Conservation (phyloP, 2,329 filamentous ascomycete species). For the Penicillium janthinellum region DNA sequence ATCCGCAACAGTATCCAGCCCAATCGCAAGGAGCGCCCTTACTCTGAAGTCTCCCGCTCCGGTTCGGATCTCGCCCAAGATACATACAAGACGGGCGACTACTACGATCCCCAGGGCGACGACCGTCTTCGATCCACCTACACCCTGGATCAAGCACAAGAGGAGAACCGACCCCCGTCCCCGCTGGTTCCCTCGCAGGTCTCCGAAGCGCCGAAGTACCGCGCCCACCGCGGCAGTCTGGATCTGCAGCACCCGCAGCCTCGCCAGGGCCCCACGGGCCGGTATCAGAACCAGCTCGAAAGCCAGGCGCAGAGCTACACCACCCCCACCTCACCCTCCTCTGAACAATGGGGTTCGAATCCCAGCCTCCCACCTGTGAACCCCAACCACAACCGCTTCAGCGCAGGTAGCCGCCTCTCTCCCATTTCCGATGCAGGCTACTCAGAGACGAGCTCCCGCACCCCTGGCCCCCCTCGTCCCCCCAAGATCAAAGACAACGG, state of each 20-base stretch:
- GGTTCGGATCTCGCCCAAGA: conserved; percentile 73
- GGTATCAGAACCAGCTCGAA: conserved; percentile 64
- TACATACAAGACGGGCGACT: conserved; percentile 51
- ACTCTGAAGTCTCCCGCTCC: conserved; percentile 70
- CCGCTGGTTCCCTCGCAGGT: conserved; percentile 63
- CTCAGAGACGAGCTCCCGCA: conserved; percentile 45
- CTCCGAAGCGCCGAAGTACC: conserved; percentile 63
- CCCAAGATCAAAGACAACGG: conserved; percentile 60
- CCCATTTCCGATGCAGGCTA: conserved; percentile 51
- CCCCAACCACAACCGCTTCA: conserved; percentile 37
- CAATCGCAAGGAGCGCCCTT: conserved; percentile 61
- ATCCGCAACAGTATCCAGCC: conserved; percentile 65
- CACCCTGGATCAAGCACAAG: conserved; percentile 43
- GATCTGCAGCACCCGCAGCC: conserved; percentile 68
- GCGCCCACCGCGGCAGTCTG: conserved; percentile 64
- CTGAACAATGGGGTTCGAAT: conserved; percentile 51
- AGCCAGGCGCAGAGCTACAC: conserved; percentile 60
- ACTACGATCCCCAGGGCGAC: conserved; percentile 50
- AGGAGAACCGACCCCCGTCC: conserved; percentile 57
- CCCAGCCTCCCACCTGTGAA: conserved; percentile 42
- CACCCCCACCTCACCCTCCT: conserved; percentile 44
- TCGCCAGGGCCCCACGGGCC: conserved; percentile 61
- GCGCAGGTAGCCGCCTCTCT: conserved; percentile 45
- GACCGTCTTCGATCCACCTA: conserved; percentile 48
- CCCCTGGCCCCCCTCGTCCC: conserved; percentile 51